Base-by-base conservation (phyloP, 164 flowering plant genomes). In the Kalanchoe fedtschenkoi region DNA sequence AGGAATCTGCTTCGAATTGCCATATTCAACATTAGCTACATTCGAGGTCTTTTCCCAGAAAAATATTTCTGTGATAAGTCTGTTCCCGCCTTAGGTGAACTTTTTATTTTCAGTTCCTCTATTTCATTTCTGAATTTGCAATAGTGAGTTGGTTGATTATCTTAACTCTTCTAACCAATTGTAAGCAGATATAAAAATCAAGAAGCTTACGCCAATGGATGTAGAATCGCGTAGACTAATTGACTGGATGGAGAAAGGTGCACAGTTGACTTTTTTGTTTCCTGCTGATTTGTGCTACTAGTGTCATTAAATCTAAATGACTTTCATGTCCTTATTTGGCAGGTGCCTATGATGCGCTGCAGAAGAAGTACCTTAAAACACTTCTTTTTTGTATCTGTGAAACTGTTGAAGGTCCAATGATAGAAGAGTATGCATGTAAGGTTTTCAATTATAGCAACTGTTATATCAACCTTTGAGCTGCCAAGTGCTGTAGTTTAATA, bases 201-300 rank as follows among this genome's bases (percentile, higher is more conserved):
- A 92, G 78, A 92, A 89, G 76, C 87, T 92, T 19, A 84, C 85
- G 91, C 96, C 98, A 1, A 76, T 87, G 93, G 98, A 92, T 66
- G 82, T 86, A 2, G 96, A 92, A 75, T 89, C 98, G 14, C 83
- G 96, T 28, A 82, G 96, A 67, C 75, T 92, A 61, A 86, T 92
- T 57, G 96, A 92, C 66, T 89, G 98, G 96, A 89, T 92, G 98
- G 96, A 92, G 74, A 89, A 92, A 83, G 96, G 96, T 72, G 67
- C 7, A 56, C 28, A 30, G 3, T 51, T 24, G 32, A 26, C 2
- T 63, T 28, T 11, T 17, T 54, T 60, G 24, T 34, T 15, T 37
- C 0, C 19, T 33, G 28, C 41, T 5, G 46, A 42, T 42, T 42
- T 13, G n/a, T 58, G 15, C 17, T 32, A 28, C n/a, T 29, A 5